Evolutionary conservation across 106 monocot species (phyloP), one percentile per base, ranked within the genome.

Genomic region (Acanthochlamys bracteata): DNA sequence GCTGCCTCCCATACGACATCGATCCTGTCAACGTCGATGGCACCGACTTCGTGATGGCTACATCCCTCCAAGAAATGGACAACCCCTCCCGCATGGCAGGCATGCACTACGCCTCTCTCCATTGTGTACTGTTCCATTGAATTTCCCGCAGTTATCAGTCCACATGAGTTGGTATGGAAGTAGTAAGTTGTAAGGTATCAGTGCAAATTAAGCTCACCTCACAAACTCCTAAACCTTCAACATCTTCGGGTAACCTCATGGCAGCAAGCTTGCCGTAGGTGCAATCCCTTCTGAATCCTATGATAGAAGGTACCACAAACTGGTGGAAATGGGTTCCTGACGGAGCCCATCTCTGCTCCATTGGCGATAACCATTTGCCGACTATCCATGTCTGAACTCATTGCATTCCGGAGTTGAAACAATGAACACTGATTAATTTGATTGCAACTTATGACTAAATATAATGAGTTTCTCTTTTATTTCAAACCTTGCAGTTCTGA

Each of bases 261-360:
- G 96, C 96, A 21, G 96, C 96, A 42, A 98, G 73, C 46, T 83
- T 91, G n/a, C 96, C 91, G 39, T 91, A 98, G 51, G 88, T 88
- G 83, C 96, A 98, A 62, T 98, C 96, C 0, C 85, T 60, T 14
- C 91, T 66, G 74, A 98, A 98, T 11, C 76, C 73, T 57, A 88
- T 72, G 70, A 91, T 87, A 0, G 96, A 91, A 0, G 96, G 96
- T 15, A 98, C 96, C 8, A 91, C 96, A 41, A 98, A 98, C 70
- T 98, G 91, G 73, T 98, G 91, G 78, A 98, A 98, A 60, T 98
- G 88, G 2, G 96, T 98, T 26, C 96, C 96, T 0, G 78, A 61
- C 0, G 96, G 91, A 0, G 96, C 96, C 84, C 91, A 91, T n/a
- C 78, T 57, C 65, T 98, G 96, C 69, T 98, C 96, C 19, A 62